Conservation (phyloP, 2,329 filamentous ascomycete genomes). For the Diaporthe vaccinii region DNA sequence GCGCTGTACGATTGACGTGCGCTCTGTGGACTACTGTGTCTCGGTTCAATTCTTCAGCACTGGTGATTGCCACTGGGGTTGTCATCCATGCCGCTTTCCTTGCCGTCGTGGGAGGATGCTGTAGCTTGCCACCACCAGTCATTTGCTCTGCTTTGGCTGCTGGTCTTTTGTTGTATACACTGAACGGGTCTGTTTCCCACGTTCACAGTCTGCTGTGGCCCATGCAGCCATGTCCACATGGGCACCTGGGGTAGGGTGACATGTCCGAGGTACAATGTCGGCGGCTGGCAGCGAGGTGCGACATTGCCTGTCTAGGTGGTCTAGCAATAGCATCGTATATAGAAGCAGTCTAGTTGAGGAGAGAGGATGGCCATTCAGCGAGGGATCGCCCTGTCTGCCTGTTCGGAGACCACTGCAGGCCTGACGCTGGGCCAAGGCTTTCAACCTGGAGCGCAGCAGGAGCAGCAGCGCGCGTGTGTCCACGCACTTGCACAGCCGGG, state of each 20-base stretch:
- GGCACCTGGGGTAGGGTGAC: conserved; percentile 7
- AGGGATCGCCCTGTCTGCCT: conserved; percentile 28
- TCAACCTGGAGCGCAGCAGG: conserved; percentile 4
- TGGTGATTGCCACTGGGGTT: conserved; percentile 13
- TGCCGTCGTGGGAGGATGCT: not conserved
- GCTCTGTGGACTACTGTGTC: not conserved
- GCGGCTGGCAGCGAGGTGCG: conserved; percentile 21
- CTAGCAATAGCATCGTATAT: conserved; percentile 11
- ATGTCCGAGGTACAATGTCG: not conserved
- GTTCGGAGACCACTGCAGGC: conserved; percentile 4
- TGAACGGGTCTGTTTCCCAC: not conserved
- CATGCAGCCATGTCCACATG: conserved; percentile 10
- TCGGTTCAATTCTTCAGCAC: not conserved
- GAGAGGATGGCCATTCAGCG: conserved; percentile 19
- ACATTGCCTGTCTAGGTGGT: not conserved
- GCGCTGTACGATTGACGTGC: conserved; percentile 10
- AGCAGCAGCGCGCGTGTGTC: not conserved
- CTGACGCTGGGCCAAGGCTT: conserved; percentile 14
- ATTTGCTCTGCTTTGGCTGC: not conserved
- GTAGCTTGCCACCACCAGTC: not conserved
- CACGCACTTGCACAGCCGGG: conserved; percentile 11
- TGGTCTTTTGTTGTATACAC: not conserved
- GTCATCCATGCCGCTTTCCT: not conserved
- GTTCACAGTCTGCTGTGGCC: conserved; percentile 5
- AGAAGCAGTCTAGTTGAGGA: conserved; percentile 13